Evolutionary conservation across 2,329 filamentous ascomycete genomes (phyloP).

Genomic region (Leptographium flavum): DNA sequence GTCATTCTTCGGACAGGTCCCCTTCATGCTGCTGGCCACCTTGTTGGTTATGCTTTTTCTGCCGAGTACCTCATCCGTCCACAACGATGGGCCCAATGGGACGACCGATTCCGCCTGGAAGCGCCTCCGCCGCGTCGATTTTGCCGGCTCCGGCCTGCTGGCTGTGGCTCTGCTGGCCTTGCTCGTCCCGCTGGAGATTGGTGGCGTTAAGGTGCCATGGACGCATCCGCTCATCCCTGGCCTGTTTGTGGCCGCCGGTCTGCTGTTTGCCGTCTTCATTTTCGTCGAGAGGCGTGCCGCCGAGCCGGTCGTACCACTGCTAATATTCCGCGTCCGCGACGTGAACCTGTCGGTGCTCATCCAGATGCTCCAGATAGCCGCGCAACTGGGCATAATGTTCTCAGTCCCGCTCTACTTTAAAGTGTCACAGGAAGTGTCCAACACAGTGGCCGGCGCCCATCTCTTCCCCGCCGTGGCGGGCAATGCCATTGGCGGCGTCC

Average conservation of each 20-base stretch:
- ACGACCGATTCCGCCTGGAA: conserved; percentile 2
- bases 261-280: conserved; percentile 20
- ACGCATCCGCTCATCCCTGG: conserved; percentile 19
- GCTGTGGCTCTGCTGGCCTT: conserved; percentile 21
- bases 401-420: conserved; percentile 57
- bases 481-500: conserved; percentile 48
- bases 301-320: conserved; percentile 46
- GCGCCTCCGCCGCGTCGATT: conserved; percentile 41
- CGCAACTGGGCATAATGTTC: conserved; percentile 49
- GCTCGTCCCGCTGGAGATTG: conserved; percentile 25
- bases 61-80: conserved; percentile 12
- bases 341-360: conserved; percentile 39
- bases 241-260: conserved; percentile 17
- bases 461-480: conserved; percentile 54
- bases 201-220: conserved; percentile 24
- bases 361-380: conserved; percentile 35
- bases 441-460: conserved; percentile 43
- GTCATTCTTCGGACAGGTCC: conserved; percentile 45
- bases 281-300: conserved; percentile 22
- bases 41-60: conserved; percentile 21
- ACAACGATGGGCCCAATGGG: not conserved
- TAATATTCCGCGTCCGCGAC: conserved; percentile 34
- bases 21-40: conserved; percentile 36
- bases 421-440: conserved; percentile 41
- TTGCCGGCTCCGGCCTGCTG: conserved; percentile 36